Evolutionary conservation across 1,284 basidiomycete species (phyloP).

Genomic region (Trametes hirsuta): DNA sequence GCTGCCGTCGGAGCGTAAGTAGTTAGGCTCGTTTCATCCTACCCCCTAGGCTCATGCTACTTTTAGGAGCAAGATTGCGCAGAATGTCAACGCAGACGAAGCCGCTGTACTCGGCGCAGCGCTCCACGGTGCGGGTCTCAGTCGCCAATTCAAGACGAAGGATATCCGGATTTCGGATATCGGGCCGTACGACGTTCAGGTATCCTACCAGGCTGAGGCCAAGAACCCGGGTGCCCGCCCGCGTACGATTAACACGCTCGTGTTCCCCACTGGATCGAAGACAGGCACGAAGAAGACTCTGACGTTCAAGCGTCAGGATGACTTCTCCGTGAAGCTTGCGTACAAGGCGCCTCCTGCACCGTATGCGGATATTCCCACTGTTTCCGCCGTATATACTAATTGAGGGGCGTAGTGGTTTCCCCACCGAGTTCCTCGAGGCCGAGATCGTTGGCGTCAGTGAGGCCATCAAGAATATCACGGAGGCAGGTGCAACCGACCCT

Average conservation of each 20-base stretch:
- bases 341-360: constrained; percentile 64
- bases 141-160: constrained; percentile 95
- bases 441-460: constrained; percentile 70
- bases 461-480: constrained; percentile 76
- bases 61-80: constrained; percentile 76
- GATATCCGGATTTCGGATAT: constrained; percentile 86
- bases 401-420: constrained; percentile 54
- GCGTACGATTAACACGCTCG: constrained; percentile 68
- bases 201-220: constrained; percentile 71
- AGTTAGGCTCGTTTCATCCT: too few relatives aligned
- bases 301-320: constrained; percentile 79
- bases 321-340: constrained; percentile 74
- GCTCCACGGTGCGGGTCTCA: constrained; percentile 89
- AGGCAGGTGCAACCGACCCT: constrained; percentile 68
- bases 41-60: constrained; percentile 6
- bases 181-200: constrained; percentile 71
- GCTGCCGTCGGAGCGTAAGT: constrained; percentile 76
- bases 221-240: constrained; percentile 52
- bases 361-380: constrained; percentile 44
- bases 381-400: neutral
- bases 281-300: constrained; percentile 82
- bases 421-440: constrained; percentile 69
- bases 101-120: constrained; percentile 95
- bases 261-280: constrained; percentile 80
- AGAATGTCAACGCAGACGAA: constrained; percentile 98